Base-by-base conservation (phyloP, 1,284 basidiomycete genomes). In the Heliocybe sulcata region DNA sequence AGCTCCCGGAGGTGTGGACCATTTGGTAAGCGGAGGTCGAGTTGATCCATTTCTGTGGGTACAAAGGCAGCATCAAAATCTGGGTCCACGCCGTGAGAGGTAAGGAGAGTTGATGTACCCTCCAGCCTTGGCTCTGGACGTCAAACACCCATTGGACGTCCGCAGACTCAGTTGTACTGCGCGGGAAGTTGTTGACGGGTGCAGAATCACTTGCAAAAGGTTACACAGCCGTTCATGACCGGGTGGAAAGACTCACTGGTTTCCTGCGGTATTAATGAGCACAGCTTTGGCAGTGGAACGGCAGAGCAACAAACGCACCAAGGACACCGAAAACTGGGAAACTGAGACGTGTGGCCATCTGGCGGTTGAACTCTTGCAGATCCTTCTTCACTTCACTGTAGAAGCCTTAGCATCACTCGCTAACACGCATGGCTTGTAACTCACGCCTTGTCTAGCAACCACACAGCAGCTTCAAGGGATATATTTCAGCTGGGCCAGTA, bases 371-470 rank as follows among this genome's bases (percentile, higher is more conserved):
- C 14, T 48, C 52, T 14, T 50, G 35, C 33, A 59, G 50, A 54
- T 59, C 75, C 8, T 59, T 62, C 2, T 70, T 75, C 6, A 72
- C 72, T 54, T 72, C 71, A 10, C 77, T 79, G 54, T 19, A 45
- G n/a, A 27, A 14, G 53, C 35, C 27, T 14, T 53, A 20, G 4
- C 54, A 35, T 50, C 51, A 42, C 20, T 38, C 23, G 19, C 25
- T 31, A 9, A 57, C n/a, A 16, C 49, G 20, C 20, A 55, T 38
- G 25, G 6, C 31, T 42, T 33, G 38, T 31, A 29, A 63, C 70
- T 63, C 38, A 75, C 77, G 64, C 63, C 64, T 74, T 62, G 53
- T 72, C 67, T 9, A 77, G 69, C 20, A 75, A 64, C 77, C 77
- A 79, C 19, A 73, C 67, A 10, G 75, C 74, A 58, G 72, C 78